Evolutionary conservation across 164 flowering plant species (phyloP).

Genomic region (Liriodendron chinense): DNA sequence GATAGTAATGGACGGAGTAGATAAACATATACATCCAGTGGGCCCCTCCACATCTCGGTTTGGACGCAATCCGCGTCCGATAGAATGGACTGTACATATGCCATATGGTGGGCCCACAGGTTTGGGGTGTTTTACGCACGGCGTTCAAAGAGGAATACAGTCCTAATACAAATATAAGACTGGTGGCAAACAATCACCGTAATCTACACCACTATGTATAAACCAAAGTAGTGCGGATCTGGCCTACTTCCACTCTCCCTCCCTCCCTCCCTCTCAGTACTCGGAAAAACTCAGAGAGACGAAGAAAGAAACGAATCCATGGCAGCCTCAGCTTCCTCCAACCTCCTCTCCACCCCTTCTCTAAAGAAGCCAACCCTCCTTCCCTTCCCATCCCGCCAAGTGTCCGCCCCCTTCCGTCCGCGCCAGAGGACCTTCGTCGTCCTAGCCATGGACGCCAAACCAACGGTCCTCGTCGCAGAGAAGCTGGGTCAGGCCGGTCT

Average conservation of each 20-base stretch:
- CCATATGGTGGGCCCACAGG: too few relatives aligned
- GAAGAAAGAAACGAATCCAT: constrained; percentile 5
- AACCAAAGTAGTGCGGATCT: too few relatives aligned
- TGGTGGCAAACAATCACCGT: too few relatives aligned
- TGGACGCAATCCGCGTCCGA: too few relatives aligned
- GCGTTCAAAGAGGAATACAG: too few relatives aligned
- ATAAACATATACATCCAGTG: too few relatives aligned
- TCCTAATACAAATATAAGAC: too few relatives aligned
- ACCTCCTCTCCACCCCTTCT: constrained; percentile 23
- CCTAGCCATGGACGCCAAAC: constrained; percentile 49
- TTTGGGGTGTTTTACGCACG: too few relatives aligned
- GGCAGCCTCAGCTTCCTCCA: constrained; percentile 33
- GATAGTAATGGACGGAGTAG: too few relatives aligned
- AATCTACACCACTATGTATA: too few relatives aligned
- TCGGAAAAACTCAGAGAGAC: neutral
- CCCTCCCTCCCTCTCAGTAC: neutral
- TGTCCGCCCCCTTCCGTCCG: constrained; percentile 23
- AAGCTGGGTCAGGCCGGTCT: constrained; percentile 79
- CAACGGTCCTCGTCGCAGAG: constrained; percentile 84
- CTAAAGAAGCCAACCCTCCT: constrained; percentile 12
- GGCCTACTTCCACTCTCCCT: neutral
- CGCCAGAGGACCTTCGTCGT: constrained; percentile 23
- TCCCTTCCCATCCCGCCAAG: constrained; percentile 12
- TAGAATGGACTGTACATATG: too few relatives aligned
- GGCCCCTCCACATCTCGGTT: too few relatives aligned